phyloP scores from a whole-genome alignment of 805 yeast genomes.

The Nakazawaea laoshanensis region DNA sequence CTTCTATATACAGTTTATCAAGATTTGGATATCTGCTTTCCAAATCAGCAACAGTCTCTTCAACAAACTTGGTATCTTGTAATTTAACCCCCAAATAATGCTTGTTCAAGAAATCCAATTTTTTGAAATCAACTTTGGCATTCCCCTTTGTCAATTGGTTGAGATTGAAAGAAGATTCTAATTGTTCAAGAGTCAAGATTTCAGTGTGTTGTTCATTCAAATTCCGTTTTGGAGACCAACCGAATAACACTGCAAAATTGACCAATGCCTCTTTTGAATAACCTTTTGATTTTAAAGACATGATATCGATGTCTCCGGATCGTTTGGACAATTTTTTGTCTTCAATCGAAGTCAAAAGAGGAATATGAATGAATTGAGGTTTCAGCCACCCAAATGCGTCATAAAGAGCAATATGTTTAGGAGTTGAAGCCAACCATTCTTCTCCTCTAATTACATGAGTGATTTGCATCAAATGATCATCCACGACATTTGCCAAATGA shows the following conservation, averaged over 20 bases:
- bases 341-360: conserved; percentile 63
- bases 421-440: conserved; percentile 96
- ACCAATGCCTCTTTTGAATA: conserved; percentile 80
- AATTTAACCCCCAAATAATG: conserved; percentile 45
- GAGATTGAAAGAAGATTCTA: conserved; percentile 50
- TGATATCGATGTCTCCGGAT: conserved; percentile 70
- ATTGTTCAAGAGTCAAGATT: conserved; percentile 39
- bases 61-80: conserved; percentile 24
- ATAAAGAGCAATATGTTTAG: conserved; percentile 86
- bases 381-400: conserved; percentile 78
- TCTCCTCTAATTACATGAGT: conserved; percentile 96
- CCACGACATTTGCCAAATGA: conserved; percentile 93
- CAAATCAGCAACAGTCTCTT: conserved; percentile 26
- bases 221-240: conserved; percentile 82
- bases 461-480: conserved; percentile 86
- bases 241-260: conserved; percentile 83
- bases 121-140: conserved; percentile 79
- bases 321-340: conserved; percentile 84
- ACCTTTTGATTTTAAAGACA: conserved; percentile 49
- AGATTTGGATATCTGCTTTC: conserved; percentile 14
- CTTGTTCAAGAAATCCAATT: conserved; percentile 72
- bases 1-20: conserved; percentile 23
- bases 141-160: conserved; percentile 84
- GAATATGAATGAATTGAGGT: conserved; percentile 84
- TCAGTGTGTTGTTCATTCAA: conserved; percentile 38